Conservation (phyloP, 257 asterid genomes). For the Nicotiana noctiflora region DNA sequence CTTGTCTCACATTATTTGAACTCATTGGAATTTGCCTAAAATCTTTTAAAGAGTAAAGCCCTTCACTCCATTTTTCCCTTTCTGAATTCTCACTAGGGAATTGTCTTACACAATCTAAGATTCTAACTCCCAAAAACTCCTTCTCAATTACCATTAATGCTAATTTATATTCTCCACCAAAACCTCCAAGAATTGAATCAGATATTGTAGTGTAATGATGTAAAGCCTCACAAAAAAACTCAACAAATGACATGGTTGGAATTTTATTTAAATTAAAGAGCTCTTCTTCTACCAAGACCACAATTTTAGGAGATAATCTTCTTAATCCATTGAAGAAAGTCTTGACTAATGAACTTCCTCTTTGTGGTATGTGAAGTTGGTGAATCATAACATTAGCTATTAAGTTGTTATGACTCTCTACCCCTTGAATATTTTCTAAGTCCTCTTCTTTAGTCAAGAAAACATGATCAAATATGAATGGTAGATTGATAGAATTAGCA, state of each 20-base stretch:
- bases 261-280: conserved; percentile 16
- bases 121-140: conserved; percentile 23
- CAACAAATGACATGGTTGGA: conserved; percentile 20
- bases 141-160: conserved; percentile 25
- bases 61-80: conserved; percentile 6
- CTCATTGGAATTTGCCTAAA: conserved; percentile 30
- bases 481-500: conserved; percentile 30
- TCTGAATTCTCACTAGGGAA: conserved; percentile 19
- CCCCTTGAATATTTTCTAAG: conserved; percentile 10
- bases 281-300: conserved; percentile 33
- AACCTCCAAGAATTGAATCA: conserved; percentile 27
- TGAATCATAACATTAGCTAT: conserved; percentile 35
- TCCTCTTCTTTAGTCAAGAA: conserved; percentile 21
- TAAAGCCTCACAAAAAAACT: conserved; percentile 30
- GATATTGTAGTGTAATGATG: conserved; percentile 27
- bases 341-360: conserved; percentile 14
- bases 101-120: conserved; percentile 20
- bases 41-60: conserved; percentile 16
- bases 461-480: conserved; percentile 25
- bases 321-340: conserved; percentile 28
- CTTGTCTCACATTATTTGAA: conserved; percentile 35
- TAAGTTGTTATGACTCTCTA: conserved; percentile 1
- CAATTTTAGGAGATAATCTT: conserved; percentile 24
- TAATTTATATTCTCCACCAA: conserved; percentile 21
- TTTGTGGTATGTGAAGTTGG: conserved; percentile 33